phyloP scores from a whole-genome alignment of 257 asterid species.

The Przewalskia tangutica region DNA sequence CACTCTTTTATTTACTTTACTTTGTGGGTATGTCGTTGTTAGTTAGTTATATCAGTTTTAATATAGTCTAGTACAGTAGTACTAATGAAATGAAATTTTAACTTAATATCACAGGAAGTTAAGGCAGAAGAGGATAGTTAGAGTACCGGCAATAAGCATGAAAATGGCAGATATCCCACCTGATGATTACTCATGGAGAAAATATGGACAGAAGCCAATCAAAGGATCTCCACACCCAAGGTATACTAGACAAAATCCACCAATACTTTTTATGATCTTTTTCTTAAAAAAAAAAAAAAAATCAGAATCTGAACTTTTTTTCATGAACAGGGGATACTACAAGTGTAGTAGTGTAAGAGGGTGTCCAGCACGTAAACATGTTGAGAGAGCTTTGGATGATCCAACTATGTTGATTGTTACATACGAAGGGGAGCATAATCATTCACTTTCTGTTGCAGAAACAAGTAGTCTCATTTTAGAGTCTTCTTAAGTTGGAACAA shows the following conservation, averaged over 20 bases:
- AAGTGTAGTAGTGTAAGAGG: conserved; percentile 93
- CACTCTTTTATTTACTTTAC: no score
- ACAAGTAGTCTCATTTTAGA: conserved; percentile 52
- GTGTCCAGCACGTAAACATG: conserved; percentile 91
- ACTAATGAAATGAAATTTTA: neutral
- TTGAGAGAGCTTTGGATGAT: conserved; percentile 78
- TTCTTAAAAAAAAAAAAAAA: no score
- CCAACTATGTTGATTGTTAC: conserved; percentile 82
- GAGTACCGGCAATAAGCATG: conserved; percentile 95
- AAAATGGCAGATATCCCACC: conserved; percentile 90
- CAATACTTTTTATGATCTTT: neutral
- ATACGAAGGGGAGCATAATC: conserved; percentile 89
- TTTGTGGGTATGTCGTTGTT: no score
- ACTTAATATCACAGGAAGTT: conserved; percentile 29
- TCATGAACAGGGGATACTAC: conserved; percentile 70
- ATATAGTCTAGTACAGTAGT: neutral
- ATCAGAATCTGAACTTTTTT: neutral
- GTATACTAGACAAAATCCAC: conserved; percentile 14
- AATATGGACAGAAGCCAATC: conserved; percentile 95
- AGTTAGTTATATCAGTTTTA: neutral
- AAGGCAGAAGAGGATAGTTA: conserved; percentile 52
- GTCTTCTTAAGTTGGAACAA: conserved; percentile 38
- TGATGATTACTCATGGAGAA: conserved; percentile 96
- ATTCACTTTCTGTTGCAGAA: conserved; percentile 38
- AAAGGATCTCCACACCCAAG: conserved; percentile 99